These are phyloP conservation scores for Penicillium sp. DNA, from an alignment of 2,329 filamentous ascomycete genomes.

Conservation along the genomic window DNA sequence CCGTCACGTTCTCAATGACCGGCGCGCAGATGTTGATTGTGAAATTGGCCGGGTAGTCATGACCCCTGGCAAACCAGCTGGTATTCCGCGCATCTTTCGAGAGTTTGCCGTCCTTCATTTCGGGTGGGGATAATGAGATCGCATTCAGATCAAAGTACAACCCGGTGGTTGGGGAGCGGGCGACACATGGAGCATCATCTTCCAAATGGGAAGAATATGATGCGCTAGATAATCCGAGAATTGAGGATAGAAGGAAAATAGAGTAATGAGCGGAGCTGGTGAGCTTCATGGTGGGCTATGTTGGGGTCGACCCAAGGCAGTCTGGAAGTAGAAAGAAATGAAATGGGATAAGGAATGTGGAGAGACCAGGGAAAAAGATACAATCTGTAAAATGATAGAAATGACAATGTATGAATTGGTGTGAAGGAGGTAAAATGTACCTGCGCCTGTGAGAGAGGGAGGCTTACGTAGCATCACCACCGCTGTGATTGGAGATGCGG, in stretches of 20 bases:
- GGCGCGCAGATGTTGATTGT: slow-evolving; percentile 53
- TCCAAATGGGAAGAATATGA: slow-evolving; percentile 41
- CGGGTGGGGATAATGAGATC: slow-evolving; percentile 54
- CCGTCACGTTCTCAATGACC: slow-evolving; percentile 48
- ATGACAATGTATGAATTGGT: not conserved
- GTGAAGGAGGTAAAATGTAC: not conserved
- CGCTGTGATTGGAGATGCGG: slow-evolving; percentile 17
- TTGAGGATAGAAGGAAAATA: slow-evolving; percentile 36
- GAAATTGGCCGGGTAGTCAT: slow-evolving; percentile 53
- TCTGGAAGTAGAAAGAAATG: slow-evolving; percentile 2
- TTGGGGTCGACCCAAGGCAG: slow-evolving; percentile 6
- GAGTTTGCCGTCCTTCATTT: slow-evolving; percentile 40
- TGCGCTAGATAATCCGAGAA: slow-evolving; percentile 31
- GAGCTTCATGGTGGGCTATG: slow-evolving; percentile 36
- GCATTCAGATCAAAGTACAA: slow-evolving; percentile 64
- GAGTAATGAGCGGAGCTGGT: slow-evolving; percentile 30
- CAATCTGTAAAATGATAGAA: not conserved
- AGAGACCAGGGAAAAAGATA: slow-evolving; percentile 6
- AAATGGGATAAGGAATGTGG: slow-evolving; percentile 11
- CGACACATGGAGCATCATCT: slow-evolving; percentile 59
- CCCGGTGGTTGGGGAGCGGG: slow-evolving; percentile 60
- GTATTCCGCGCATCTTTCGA: slow-evolving; percentile 41
- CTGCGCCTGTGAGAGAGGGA: not conserved
- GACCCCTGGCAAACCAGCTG: slow-evolving; percentile 51
- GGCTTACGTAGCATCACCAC: slow-evolving; percentile 23